Conservation (phyloP, 2,329 filamentous ascomycete genomes). For the Botryotinia globosa region DNA sequence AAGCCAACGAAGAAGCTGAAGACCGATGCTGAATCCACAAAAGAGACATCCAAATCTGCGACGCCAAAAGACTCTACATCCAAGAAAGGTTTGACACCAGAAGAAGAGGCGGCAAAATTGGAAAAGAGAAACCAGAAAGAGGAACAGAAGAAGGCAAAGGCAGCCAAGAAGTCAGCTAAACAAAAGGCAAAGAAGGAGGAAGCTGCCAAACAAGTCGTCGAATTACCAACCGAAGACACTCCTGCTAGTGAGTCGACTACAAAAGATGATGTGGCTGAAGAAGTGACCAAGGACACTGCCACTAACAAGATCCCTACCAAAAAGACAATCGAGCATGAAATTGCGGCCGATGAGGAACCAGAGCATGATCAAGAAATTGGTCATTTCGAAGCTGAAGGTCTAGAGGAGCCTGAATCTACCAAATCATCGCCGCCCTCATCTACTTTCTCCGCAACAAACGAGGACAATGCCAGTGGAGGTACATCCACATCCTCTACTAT, state of each 20-base stretch:
- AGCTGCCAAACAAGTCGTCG: conserved; percentile 14
- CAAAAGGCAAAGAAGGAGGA: conserved; percentile 37
- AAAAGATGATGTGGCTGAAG: conserved; percentile 4
- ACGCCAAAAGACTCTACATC: conserved; percentile 41
- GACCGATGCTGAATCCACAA: conserved; percentile 32
- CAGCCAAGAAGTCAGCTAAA: conserved; percentile 47
- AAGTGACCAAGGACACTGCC: conserved; percentile 22
- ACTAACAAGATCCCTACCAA: conserved; percentile 21
- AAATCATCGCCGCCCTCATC: conserved; percentile 44
- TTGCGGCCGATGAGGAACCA: conserved; percentile 33
- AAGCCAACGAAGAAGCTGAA: conserved; percentile 54
- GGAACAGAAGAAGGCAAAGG: conserved; percentile 39
- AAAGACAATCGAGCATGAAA: conserved; percentile 20
- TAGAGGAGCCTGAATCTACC: conserved; percentile 47
- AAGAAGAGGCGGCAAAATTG: conserved; percentile 8
- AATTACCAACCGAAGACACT: conserved; percentile 23
- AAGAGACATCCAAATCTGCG: conserved; percentile 30
- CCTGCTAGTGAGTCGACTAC: conserved; percentile 31
- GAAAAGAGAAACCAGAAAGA: conserved; percentile 33
- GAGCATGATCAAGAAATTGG: conserved; percentile 40
- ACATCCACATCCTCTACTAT: conserved; percentile 69
- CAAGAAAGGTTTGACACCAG: conserved; percentile 20
- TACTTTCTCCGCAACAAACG: conserved; percentile 60
- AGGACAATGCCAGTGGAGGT: conserved; percentile 54
- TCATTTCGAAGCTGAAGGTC: conserved; percentile 47